Base-by-base conservation (phyloP, 805 yeast genomes). In the Saturnispora sekii region DNA sequence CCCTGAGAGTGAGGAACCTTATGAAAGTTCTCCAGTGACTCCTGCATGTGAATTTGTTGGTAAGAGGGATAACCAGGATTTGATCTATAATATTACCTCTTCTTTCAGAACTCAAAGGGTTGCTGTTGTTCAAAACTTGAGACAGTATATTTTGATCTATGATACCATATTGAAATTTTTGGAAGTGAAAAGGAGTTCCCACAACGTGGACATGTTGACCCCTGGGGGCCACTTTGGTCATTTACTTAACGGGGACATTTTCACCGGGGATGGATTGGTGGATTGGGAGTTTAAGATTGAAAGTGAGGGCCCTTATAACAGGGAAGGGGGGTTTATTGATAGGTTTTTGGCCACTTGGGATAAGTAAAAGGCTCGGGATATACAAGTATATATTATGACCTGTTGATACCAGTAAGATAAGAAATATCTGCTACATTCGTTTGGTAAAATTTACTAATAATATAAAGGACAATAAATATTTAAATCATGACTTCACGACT, bases 111-210 rank as follows among this genome's bases (percentile, higher is more conserved):
- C 67, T 40, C 79, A 74, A 55, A 57, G 81, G 35, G 69, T 76
- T 15, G 72, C 76, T 31, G 76, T 76, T 79, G 81, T 76, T 17
- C 81, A 76, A 53, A 76, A 73, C 41, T 58, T 75, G 43, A 60
- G 79, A 37, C 81, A 76, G 56, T 76, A 69, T 56, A 64, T 70
- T 42, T 62, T 74, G 50, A 67, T 76, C 41, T 75, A 76, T 54
- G 78, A 74, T 49, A 54, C 65, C 4, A 53, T 65, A 14, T 48
- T 64, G 30, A 57, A 53, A 47, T 60, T 56, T 45, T 48, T 52
- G 32, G 54, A 57, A 45, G 32, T 52, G 52, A 55, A 37, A 38
- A 36, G 28, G 10, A 35, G 10, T 5, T 28, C 9, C 29, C 11
- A 15, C 14, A 32, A 36, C 11, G 21, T 18, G 15, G 31, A 42